phyloP scores from a whole-genome alignment of 768 basidiomycete genomes.

The Pleurotus ostreatus region DNA sequence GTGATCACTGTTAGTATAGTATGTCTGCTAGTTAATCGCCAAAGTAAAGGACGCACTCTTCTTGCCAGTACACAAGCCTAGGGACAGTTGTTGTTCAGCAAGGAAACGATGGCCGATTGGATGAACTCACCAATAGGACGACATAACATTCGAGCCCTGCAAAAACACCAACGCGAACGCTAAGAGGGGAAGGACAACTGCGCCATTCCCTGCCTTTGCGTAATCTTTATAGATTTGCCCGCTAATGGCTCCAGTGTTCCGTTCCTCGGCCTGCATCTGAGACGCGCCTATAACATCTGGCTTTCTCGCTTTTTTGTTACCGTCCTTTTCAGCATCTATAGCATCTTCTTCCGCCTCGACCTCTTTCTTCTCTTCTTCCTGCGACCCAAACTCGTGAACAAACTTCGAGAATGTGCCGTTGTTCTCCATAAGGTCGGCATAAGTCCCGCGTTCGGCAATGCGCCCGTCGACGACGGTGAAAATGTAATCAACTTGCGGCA shows the following conservation, averaged over 20 bases:
- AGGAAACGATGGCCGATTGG: slow-evolving; percentile 8
- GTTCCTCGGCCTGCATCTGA: slow-evolving; percentile 83
- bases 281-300: slow-evolving; percentile 38
- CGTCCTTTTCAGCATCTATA: slow-evolving; percentile 22
- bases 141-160: slow-evolving; percentile 69
- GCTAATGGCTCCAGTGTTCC: slow-evolving; percentile 71
- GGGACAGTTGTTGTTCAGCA: background rate
- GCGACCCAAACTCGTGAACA: slow-evolving; percentile 72
- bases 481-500: slow-evolving; percentile 85
- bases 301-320: slow-evolving; percentile 34
- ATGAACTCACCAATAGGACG: slow-evolving; percentile 61
- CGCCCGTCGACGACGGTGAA: slow-evolving; percentile 72
- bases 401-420: slow-evolving; percentile 71
- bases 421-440: slow-evolving; percentile 59
- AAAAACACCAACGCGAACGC: slow-evolving; percentile 55
- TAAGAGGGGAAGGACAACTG: slow-evolving; percentile 60
- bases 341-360: slow-evolving; percentile 39
- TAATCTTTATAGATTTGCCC: slow-evolving; percentile 56
- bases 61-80: slow-evolving; percentile 87
- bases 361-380: slow-evolving; percentile 49
- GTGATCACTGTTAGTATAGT: slow-evolving; percentile 11
- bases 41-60: slow-evolving; percentile 34
- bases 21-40: background rate
- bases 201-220: slow-evolving; percentile 65
- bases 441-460: slow-evolving; percentile 80